Conservation (phyloP, 148 eudicot species). For the Suaeda aralocaspica region DNA sequence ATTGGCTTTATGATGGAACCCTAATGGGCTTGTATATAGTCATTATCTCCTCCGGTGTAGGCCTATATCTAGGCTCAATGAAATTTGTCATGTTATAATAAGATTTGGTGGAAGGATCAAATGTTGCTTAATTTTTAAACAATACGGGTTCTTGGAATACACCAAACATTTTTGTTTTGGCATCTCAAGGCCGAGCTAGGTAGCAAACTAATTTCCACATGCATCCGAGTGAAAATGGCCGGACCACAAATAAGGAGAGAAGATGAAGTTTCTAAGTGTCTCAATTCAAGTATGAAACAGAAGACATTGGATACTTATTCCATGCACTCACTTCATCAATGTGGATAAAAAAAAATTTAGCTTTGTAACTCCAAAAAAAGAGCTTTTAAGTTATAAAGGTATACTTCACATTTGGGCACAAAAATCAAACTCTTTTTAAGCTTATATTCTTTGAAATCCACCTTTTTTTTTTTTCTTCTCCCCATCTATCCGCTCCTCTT, state of each 20-base stretch:
- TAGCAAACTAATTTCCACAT: not conserved
- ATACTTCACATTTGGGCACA: conserved; percentile 33
- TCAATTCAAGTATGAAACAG: not conserved
- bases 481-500: conserved; percentile 10
- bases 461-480: conserved; percentile 20
- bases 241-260: not conserved
- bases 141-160: not conserved
- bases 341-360: conserved; percentile 13
- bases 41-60: too few species aligned
- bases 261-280: not conserved
- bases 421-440: conserved; percentile 40
- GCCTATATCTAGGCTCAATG: too few species aligned
- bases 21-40: too few species aligned
- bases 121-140: too few species aligned
- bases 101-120: too few species aligned
- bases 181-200: conserved; percentile 11
- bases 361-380: conserved; percentile 26
- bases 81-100: too few species aligned
- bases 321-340: conserved; percentile 18
- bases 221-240: conserved; percentile 13
- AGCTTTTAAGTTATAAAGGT: conserved; percentile 19
- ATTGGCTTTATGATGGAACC: too few species aligned
- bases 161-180: not conserved
- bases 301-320: conserved; percentile 36
- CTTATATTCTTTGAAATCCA: conserved; percentile 27